Conservation (phyloP, 345 rosid genomes). For the Luvunga scandens region DNA sequence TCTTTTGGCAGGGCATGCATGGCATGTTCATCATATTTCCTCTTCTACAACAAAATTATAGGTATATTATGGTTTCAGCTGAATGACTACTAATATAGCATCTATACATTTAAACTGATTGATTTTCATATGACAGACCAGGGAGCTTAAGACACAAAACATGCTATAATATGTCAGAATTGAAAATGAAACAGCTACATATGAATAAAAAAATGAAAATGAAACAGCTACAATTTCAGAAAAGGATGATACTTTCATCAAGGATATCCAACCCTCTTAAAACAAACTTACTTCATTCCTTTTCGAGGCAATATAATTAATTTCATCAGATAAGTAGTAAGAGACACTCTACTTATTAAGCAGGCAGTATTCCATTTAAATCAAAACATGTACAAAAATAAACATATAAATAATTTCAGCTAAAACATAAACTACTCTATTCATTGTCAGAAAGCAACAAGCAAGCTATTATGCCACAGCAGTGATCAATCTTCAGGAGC, state of each 20-base stretch:
- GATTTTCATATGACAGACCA: background rate
- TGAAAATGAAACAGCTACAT: background rate
- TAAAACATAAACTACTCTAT: background rate
- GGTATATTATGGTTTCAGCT: background rate
- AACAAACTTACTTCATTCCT: background rate
- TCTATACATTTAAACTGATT: background rate
- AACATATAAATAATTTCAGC: background rate
- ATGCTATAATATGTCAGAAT: background rate
- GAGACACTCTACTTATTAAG: background rate
- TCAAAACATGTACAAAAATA: background rate
- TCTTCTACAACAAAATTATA: slow-evolving; percentile 39
- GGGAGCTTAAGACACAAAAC: background rate
- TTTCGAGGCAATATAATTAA: background rate
- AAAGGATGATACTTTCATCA: background rate
- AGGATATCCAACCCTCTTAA: background rate
- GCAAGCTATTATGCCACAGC: background rate
- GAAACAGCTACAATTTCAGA: background rate
- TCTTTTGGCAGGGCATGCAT: slow-evolving; percentile 33
- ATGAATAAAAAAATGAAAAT: background rate
- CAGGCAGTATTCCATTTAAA: background rate
- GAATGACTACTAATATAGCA: background rate
- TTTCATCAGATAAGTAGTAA: background rate
- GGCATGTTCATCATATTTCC: slow-evolving; percentile 14
- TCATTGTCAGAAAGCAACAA: background rate
- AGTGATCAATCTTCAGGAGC: background rate